A percentile compares a stretch with the other conserved stretches of the same genome.
Evolutionary conservation across 192 early-diverging fungal genomes (phyloP).

Genomic region (Geranomyces variabilis): DNA sequence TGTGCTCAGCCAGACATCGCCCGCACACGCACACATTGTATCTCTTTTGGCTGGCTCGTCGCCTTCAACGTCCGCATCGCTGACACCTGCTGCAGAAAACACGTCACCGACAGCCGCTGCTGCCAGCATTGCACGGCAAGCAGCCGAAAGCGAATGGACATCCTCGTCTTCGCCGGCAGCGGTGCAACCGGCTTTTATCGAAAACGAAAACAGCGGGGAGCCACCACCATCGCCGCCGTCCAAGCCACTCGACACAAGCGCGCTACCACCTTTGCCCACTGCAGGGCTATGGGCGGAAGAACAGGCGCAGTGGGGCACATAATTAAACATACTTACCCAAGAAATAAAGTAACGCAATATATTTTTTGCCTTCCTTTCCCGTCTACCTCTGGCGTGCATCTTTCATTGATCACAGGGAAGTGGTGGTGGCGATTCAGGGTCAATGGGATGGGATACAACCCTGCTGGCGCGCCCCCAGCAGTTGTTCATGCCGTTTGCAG

Average conservation of each 20-base stretch:
- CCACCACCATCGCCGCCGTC: background rate
- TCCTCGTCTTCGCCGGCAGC: background rate
- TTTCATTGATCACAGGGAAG: too few species aligned
- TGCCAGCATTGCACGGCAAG: background rate
- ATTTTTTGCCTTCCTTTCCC: too few species aligned
- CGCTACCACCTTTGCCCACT: background rate
- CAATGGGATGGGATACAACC: too few species aligned
- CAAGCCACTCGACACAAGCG: background rate
- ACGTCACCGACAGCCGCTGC: background rate
- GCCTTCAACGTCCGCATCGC: background rate
- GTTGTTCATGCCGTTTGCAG: too few species aligned
- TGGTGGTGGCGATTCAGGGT: too few species aligned
- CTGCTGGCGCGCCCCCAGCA: too few species aligned
- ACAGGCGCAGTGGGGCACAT: conserved; percentile 6
- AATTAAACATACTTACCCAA: too few species aligned
- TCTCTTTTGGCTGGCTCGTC: background rate
- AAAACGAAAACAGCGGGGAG: background rate
- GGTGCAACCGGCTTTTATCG: background rate
- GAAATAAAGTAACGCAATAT: background rate
- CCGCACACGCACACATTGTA: conserved; percentile 2
- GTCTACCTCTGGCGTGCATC: too few species aligned
- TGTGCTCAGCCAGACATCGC: background rate
- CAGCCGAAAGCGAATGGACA: background rate
- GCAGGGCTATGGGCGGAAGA: background rate
- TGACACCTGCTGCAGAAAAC: background rate